A percentile compares a stretch with the other conserved stretches of the same genome.
Evolutionary conservation across 352 stramenopile genomes (phyloP).

Genomic region (Achlya hypogyna): DNA sequence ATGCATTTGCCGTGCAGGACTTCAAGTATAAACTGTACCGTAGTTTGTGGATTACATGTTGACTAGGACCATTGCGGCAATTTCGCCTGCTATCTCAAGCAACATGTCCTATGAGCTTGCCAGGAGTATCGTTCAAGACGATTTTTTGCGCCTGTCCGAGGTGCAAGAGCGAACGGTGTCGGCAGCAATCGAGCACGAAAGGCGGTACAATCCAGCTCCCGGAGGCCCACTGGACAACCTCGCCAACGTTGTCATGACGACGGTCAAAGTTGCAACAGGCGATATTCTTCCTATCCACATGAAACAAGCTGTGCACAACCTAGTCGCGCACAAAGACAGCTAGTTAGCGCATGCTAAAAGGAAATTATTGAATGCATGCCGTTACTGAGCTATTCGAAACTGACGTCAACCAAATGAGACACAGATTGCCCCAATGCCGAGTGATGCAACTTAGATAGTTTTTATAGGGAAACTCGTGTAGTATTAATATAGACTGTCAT

Average conservation of each 20-base stretch:
- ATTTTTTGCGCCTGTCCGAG: background rate
- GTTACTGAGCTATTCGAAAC: too few species aligned
- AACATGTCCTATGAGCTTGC: slow-evolving; percentile 10
- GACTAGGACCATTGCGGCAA: background rate
- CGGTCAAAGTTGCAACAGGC: background rate
- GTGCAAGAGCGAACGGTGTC: background rate
- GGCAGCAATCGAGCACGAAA: background rate
- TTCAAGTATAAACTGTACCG: slow-evolving; percentile 36
- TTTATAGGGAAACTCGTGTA: too few species aligned
- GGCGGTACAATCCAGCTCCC: background rate
- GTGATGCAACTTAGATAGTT: too few species aligned
- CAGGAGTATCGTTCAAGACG: background rate
- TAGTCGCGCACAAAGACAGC: background rate
- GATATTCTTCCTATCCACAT: background rate
- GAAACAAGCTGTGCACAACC: background rate
- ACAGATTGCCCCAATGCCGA: too few species aligned
- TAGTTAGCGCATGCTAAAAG: too few species aligned
- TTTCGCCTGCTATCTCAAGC: slow-evolving; percentile 7
- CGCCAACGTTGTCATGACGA: background rate
- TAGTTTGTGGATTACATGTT: background rate
- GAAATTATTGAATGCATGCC: too few species aligned
- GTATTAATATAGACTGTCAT: too few species aligned
- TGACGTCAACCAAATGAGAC: too few species aligned
- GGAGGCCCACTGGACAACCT: background rate
- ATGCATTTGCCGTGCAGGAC: slow-evolving; percentile 65